Evolutionary conservation across 78 protist genomes (phyloP).

Genomic region (Creolimax fragrantissima): DNA sequence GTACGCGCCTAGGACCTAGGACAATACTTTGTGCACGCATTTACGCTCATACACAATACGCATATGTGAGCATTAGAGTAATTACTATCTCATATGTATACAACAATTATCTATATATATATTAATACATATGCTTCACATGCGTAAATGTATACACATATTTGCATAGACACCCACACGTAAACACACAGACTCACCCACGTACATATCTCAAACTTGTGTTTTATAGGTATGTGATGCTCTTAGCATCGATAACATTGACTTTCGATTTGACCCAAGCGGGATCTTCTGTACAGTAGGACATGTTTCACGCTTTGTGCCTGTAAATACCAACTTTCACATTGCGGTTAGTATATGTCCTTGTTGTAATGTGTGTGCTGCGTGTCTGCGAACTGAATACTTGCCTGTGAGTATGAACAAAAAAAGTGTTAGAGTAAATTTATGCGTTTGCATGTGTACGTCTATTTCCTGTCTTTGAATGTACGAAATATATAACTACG

Average conservation of each 20-base stretch:
- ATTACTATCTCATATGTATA: neutral
- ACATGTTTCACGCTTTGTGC: no score
- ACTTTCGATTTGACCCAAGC: no score
- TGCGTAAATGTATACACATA: neutral
- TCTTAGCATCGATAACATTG: no score
- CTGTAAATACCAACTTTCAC: neutral
- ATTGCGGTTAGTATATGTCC: neutral
- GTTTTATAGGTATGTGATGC: no score
- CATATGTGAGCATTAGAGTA: neutral
- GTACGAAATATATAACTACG: neutral
- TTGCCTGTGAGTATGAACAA: no score
- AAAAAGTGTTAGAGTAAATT: no score
- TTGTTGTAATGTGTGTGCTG: no score
- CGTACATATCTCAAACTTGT: neutral
- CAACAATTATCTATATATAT: neutral
- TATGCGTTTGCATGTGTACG: no score
- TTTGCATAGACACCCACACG: neutral
- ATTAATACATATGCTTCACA: neutral
- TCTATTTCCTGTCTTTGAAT: no score
- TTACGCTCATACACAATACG: neutral
- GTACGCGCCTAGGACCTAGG: neutral
- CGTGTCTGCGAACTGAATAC: no score
- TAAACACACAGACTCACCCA: neutral
- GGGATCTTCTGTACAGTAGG: no score
- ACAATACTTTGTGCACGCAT: neutral